Base-by-base conservation (phyloP, 2,329 filamentous ascomycete genomes). In the Ramichloridium luteum region DNA sequence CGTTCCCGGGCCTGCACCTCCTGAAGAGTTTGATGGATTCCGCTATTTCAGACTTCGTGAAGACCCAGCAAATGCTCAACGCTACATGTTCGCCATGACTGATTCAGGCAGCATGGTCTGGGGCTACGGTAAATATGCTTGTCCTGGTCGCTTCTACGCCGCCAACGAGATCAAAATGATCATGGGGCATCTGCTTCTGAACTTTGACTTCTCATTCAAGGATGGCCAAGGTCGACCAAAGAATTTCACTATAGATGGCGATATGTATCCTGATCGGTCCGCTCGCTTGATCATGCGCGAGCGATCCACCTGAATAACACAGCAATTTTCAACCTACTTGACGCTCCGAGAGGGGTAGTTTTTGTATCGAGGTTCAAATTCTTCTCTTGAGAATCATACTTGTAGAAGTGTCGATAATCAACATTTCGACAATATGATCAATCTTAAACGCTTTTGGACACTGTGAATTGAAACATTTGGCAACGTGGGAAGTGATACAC, bases 101-200 rank as follows among this genome's bases (percentile, higher is more conserved):
- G 34, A 30, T 11, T 31, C 35, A 6, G 28, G 34, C 12, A 39
- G 46, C 30, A 16, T 50, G 13, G 41, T 32, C 5, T 51, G 47
- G 36, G 48, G 48, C n/a, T 29, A 41, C 13, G 50, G 50, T 12
- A 31, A 36, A 9, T 43, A 49, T 29, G 47, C 43, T n/a, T 49
- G 51, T 31, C 50, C 51, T 3, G 51, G 51, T 1, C 36, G 51
- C 9, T 52, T 49, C 34, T 48, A 53, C 16, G 50, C 45, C 6
- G 35, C 36, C 12, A 45, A 47, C 22, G 44, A 47, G 25, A 43
- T 51, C 26, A 53, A 52, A 32, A 32, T 53, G 22, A 36, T 49
- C 8, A 23, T 54, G 9, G 40, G 36, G 3, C 40, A 51, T 25
- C 25, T 53, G 13, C 35, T 51, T 9, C 27, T 46, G 20, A 39